Conservation (phyloP, 1,284 basidiomycete genomes). For the Cutaneotrichosporon sp. region DNA sequence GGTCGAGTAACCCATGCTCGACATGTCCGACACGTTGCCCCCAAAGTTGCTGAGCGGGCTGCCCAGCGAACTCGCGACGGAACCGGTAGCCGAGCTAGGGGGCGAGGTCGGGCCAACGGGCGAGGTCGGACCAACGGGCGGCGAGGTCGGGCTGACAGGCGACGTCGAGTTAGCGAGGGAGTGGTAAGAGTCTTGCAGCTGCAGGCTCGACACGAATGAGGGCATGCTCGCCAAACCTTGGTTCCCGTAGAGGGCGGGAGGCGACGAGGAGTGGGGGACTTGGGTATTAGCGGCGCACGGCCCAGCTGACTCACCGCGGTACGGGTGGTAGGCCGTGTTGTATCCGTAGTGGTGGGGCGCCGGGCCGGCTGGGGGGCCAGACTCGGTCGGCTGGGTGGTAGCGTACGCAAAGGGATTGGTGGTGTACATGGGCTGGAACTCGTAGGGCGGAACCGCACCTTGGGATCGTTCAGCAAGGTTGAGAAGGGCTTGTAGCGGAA, state of each 20-base stretch:
- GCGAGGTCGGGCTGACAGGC: neutral
- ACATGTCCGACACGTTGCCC: conserved; percentile 1
- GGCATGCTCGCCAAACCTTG: neutral
- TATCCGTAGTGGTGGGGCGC: conserved; percentile 1
- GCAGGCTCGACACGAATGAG: neutral
- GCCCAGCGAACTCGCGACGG: neutral
- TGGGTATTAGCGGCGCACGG: neutral
- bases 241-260: neutral
- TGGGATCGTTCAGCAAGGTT: neutral
- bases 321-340: conserved; percentile 5
- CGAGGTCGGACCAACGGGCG: too few species aligned
- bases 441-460: neutral
- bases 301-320: neutral
- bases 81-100: neutral
- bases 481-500: too few species aligned
- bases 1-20: neutral
- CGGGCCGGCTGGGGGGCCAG: too few species aligned
- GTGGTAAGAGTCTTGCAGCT: neutral
- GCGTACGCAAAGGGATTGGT: conserved; percentile 3
- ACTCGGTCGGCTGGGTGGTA: neutral
- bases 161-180: neutral
- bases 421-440: neutral
- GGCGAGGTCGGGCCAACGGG: too few species aligned
- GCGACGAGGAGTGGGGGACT: neutral
- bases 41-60: neutral